Base-by-base conservation (phyloP, 768 basidiomycete genomes). In the Suillus subluteus region DNA sequence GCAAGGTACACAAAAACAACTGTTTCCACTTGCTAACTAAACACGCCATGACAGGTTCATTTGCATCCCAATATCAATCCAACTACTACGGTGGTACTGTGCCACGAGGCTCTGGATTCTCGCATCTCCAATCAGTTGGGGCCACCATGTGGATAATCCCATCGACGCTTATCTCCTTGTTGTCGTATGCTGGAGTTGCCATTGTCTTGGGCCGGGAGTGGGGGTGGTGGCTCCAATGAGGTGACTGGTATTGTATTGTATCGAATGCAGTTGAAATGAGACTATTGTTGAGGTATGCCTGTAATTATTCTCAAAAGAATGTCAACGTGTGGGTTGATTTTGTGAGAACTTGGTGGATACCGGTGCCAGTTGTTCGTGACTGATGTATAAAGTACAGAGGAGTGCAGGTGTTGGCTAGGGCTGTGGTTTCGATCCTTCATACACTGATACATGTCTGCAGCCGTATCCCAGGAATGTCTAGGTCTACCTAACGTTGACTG, bases 61-160 rank as follows among this genome's bases (percentile, higher is more conserved):
- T 62, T 12, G 67, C 67, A 43, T 61, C 67, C 15, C 44, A 26
- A n/a, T 67, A 67, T 40, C 67, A 67, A 32, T 59, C 64, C 37
- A 35, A 16, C 26, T 21, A 38, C 9, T 62, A 62, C 23, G 66
- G 65, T 11, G 58, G 65, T 15, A 43, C 62, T 35, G 46, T 67
- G 15, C 67, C 32, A 5, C 58, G 23, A 32, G 43, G 35, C 41
- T 67, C 67, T 21, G 13, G 6, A 16, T 67, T 67, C 21, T 9
- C 65, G 12, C 30, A 50, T 7, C 41, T 67, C 15, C 67, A 67
- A 35, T 67, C 65, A 6, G 38, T 32, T 15, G 67, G 67, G 21
- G 67, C 64, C 23, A 50, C 8, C 44, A 23, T n/a, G 55, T n/a
- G 6, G 55, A 35, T 21, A 35, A 11, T 15, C 13, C 12, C 21